Conservation (phyloP, 345 rosid genomes). For the Adansonia digitata region DNA sequence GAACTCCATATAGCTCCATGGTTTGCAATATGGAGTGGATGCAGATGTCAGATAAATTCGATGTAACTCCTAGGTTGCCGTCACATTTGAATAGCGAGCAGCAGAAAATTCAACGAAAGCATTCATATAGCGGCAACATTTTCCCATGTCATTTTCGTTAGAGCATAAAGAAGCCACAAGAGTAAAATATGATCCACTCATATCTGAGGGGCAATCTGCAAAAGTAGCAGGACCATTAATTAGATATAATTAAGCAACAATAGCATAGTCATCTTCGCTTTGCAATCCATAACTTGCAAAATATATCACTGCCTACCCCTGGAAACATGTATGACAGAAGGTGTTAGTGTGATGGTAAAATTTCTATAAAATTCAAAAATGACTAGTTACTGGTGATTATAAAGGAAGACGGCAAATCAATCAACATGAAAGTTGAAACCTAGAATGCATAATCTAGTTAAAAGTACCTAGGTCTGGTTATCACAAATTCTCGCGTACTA, state of each 20-base stretch:
- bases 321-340: background rate
- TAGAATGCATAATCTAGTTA: background rate
- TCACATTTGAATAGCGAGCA: slow-evolving; percentile 67
- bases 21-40: slow-evolving; percentile 59
- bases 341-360: background rate
- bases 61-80: slow-evolving; percentile 65
- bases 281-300: background rate
- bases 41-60: slow-evolving; percentile 49
- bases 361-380: background rate
- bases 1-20: slow-evolving; percentile 72
- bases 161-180: slow-evolving; percentile 79
- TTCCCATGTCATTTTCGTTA: slow-evolving; percentile 47
- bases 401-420: background rate
- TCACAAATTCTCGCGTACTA: background rate
- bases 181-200: slow-evolving; percentile 66
- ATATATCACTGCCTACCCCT: background rate
- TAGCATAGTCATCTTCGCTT: background rate
- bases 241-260: background rate
- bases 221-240: slow-evolving; percentile 14
- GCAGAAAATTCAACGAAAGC: slow-evolving; percentile 72
- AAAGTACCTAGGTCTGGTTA: background rate
- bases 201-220: slow-evolving; percentile 86
- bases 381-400: background rate
- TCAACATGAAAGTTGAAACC: background rate
- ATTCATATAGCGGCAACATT: slow-evolving; percentile 92